phyloP scores from a whole-genome alignment of 148 eudicot species.

The Silene conica region DNA sequence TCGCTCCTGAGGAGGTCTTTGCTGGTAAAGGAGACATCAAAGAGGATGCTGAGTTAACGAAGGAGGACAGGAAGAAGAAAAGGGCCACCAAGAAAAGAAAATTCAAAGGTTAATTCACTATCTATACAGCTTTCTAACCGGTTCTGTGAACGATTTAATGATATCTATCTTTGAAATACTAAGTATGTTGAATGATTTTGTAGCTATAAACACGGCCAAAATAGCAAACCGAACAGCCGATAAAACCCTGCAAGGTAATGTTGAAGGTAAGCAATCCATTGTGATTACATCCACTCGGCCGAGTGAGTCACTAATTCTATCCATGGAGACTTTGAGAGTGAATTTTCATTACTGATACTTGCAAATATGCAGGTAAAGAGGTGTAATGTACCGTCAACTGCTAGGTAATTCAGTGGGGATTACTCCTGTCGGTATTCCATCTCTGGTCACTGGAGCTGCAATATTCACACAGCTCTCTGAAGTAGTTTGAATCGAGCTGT shows the following conservation, averaged over 20 bases:
- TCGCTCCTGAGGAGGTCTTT: slow-evolving; percentile 95
- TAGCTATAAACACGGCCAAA: too few species aligned
- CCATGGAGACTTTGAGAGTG: not conserved
- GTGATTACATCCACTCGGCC: too few species aligned
- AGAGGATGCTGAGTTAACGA: slow-evolving; percentile 90
- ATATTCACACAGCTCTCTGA: not conserved
- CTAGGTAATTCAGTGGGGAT: not conserved
- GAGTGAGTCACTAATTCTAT: too few species aligned
- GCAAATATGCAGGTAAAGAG: slow-evolving; percentile 24
- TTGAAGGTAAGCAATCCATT: too few species aligned
- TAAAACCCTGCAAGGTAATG: too few species aligned
- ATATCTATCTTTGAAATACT: too few species aligned
- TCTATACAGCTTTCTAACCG: too few species aligned
- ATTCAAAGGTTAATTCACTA: slow-evolving; percentile 51
- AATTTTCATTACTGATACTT: not conserved
- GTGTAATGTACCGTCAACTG: not conserved
- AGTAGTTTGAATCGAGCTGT: too few species aligned
- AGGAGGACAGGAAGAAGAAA: slow-evolving; percentile 77
- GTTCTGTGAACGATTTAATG: too few species aligned
- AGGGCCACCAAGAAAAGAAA: slow-evolving; percentile 86
- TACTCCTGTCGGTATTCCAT: not conserved
- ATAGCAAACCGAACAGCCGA: too few species aligned
- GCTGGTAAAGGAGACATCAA: slow-evolving; percentile 81
- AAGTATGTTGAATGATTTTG: too few species aligned
- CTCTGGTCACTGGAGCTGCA: not conserved